Conservation (phyloP, 495 filamentous ascomycete genomes). For the Podospora pseudopauciseta region DNA sequence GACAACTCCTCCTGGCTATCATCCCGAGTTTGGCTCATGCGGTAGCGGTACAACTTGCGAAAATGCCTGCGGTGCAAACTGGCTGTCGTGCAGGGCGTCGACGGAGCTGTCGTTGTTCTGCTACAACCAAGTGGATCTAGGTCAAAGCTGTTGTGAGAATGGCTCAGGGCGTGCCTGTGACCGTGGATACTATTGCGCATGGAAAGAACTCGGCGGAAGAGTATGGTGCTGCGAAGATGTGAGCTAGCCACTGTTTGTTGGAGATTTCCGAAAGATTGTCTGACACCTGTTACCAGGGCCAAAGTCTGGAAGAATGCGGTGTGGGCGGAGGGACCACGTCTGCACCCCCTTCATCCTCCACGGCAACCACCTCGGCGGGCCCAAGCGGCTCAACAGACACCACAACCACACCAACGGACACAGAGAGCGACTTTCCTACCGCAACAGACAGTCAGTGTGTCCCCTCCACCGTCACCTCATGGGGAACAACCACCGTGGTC, state of each 20-base stretch:
- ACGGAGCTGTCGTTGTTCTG: conserved; percentile 33
- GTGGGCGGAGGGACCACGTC: conserved; percentile 1
- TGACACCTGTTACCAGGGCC: conserved; percentile 19
- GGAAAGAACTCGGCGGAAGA: conserved; percentile 25
- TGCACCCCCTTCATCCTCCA: background rate
- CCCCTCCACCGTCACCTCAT: conserved; percentile 13
- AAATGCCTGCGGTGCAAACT: conserved; percentile 30
- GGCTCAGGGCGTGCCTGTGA: conserved; percentile 34
- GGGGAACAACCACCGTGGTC: conserved; percentile 16
- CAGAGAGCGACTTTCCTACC: background rate
- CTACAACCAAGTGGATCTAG: conserved; percentile 31
- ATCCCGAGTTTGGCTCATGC: conserved; percentile 32
- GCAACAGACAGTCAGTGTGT: conserved; percentile 8
- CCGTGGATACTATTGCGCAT: conserved; percentile 29
- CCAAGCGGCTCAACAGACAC: background rate
- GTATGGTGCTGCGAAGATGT: conserved; percentile 34
- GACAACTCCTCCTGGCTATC: conserved; percentile 25
- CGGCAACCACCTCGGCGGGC: background rate
- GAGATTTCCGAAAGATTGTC: background rate
- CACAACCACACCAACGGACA: background rate
- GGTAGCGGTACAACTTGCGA: conserved; percentile 29
- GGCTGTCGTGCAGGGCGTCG: conserved; percentile 27
- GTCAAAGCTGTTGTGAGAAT: conserved; percentile 32
- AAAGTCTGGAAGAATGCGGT: conserved; percentile 30
- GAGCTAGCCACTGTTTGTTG: conserved; percentile 1